Conservation (phyloP, 768 basidiomycete species). For the Boletus subcaerulescens region DNA sequence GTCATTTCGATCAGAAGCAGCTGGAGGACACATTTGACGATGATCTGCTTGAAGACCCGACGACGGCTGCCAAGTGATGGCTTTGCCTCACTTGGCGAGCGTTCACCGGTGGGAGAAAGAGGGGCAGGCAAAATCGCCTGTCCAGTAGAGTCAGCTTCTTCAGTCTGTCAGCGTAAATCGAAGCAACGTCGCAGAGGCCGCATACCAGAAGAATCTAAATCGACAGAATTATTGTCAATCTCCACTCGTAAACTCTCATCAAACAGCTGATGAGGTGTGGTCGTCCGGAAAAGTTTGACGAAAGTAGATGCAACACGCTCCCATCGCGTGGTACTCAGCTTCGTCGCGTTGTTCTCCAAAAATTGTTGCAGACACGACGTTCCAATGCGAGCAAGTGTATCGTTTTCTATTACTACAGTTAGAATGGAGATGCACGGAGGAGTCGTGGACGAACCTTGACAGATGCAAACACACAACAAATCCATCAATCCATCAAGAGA, state of each 20-base stretch:
- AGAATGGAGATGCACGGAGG: neutral
- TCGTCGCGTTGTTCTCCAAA: slow-evolving; percentile 87
- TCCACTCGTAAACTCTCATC: slow-evolving; percentile 89
- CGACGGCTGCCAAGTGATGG: slow-evolving; percentile 70
- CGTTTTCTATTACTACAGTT: slow-evolving; percentile 68
- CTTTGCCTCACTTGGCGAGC: slow-evolving; percentile 43
- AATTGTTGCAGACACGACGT: slow-evolving; percentile 97
- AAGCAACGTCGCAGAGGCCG: neutral
- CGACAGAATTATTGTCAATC: slow-evolving; percentile 58
- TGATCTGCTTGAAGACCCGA: slow-evolving; percentile 95
- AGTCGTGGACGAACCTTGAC: slow-evolving; percentile 70
- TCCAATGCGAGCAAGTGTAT: slow-evolving; percentile 94
- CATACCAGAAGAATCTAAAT: slow-evolving; percentile 48
- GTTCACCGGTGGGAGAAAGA: slow-evolving; percentile 70
- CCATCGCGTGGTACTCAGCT: slow-evolving; percentile 83
- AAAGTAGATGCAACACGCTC: slow-evolving; percentile 90
- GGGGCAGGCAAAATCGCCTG: slow-evolving; percentile 83
- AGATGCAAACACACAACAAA: slow-evolving; percentile 92
- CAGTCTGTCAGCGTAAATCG: slow-evolving; percentile 4
- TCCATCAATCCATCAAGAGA: slow-evolving; percentile 94
- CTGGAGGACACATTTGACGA: slow-evolving; percentile 98
- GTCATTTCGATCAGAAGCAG: slow-evolving; percentile 95
- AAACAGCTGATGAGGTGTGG: slow-evolving; percentile 95
- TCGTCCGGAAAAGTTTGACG: slow-evolving; percentile 94
- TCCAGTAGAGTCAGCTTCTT: slow-evolving; percentile 50